Evolutionary conservation across 768 basidiomycete genomes (phyloP).

Genomic region (Lentinula aciculospora): DNA sequence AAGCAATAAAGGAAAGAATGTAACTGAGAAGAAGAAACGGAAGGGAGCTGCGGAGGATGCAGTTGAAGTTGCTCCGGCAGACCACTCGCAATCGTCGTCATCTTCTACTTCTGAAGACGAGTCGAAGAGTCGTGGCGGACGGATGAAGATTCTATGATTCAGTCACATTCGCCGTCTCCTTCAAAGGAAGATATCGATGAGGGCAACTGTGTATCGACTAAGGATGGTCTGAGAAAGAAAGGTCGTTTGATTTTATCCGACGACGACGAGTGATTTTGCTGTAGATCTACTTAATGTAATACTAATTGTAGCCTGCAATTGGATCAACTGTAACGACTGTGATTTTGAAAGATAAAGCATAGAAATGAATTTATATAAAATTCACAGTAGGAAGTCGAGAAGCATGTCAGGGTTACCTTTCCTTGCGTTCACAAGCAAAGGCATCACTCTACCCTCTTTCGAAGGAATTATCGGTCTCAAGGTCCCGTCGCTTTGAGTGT

Average conservation of each 20-base stretch:
- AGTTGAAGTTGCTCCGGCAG: slow-evolving; percentile 12
- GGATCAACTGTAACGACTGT: too few relatives aligned
- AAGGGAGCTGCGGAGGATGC: slow-evolving; percentile 20
- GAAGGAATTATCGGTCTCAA: background rate
- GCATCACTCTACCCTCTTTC: background rate
- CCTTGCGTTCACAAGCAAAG: background rate
- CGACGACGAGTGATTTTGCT: slow-evolving; percentile 5
- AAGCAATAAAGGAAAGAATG: slow-evolving; percentile 12
- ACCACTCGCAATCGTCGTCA: slow-evolving; percentile 13
- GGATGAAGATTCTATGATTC: background rate
- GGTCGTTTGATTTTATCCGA: slow-evolving; percentile 14
- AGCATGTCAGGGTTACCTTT: background rate
- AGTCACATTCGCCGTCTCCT: background rate
- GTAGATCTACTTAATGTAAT: background rate
- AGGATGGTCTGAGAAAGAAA: slow-evolving; percentile 2
- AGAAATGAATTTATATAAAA: too few relatives aligned
- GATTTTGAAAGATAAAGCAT: too few relatives aligned
- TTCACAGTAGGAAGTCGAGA: too few relatives aligned
- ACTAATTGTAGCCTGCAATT: too few relatives aligned
- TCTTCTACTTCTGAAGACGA: slow-evolving; percentile 12
- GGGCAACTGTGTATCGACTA: background rate
- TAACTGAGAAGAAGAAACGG: slow-evolving; percentile 24
- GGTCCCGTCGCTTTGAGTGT: background rate
- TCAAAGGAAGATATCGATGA: background rate
- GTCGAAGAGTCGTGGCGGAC: slow-evolving; percentile 20